A percentile compares a stretch with the other conserved stretches of the same genome.
These are phyloP conservation scores for Physaria fendleri DNA, from an alignment of 345 rosid genomes.

Conservation along the genomic window DNA sequence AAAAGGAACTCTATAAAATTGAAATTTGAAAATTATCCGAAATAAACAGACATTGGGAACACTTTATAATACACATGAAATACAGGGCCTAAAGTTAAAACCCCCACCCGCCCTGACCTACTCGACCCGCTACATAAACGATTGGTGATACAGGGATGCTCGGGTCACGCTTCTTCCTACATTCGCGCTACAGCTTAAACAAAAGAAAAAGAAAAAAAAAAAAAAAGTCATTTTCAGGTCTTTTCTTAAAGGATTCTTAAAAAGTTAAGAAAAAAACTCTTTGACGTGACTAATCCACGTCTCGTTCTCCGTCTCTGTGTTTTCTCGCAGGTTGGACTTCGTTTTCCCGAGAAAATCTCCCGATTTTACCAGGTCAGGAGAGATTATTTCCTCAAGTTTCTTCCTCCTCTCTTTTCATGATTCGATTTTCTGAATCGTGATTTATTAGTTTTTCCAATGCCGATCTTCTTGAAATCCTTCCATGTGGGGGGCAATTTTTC, in stretches of 20 bases:
- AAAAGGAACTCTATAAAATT: too few relatives aligned
- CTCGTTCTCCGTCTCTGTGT: constrained; percentile 18
- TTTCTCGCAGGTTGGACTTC: constrained; percentile 21
- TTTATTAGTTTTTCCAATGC: constrained; percentile 17
- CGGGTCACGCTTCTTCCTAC: constrained; percentile 29
- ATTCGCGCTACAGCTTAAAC: constrained; percentile 21
- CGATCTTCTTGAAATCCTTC: too few relatives aligned
- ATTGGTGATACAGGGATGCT: constrained; percentile 17
- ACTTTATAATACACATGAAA: too few relatives aligned
- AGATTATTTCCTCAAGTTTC: background rate
- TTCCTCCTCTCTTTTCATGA: background rate
- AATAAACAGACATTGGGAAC: too few relatives aligned
- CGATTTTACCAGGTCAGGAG: constrained; percentile 8
- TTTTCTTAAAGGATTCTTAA: too few relatives aligned
- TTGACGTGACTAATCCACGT: constrained; percentile 18
- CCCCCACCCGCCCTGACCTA: too few relatives aligned
- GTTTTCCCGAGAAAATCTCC: constrained; percentile 17
- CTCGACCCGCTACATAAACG: constrained; percentile 10
- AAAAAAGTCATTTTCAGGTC: too few relatives aligned
- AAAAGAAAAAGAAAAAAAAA: background rate
- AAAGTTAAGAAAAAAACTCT: background rate
- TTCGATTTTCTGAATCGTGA: constrained; percentile 6
- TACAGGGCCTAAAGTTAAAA: too few relatives aligned
- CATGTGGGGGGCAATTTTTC: too few relatives aligned
- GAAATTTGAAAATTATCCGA: too few relatives aligned